A percentile compares a stretch with the other conserved stretches of the same genome.
Conservation (phyloP, 805 yeast species). For the Myxozyma kluyveri region DNA sequence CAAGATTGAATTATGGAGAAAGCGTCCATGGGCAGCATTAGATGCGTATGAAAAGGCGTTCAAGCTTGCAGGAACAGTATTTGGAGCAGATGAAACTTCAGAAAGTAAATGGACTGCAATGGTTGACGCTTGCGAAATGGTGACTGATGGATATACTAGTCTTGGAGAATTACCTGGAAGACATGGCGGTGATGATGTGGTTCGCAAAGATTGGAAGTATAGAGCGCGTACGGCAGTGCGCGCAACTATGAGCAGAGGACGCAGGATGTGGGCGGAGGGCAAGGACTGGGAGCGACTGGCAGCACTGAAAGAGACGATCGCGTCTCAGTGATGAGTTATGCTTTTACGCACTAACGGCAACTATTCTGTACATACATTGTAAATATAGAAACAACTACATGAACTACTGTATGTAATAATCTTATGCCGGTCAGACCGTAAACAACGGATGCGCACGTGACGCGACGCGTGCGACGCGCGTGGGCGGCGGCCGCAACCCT, state of each 20-base stretch:
- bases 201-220: conserved; percentile 85
- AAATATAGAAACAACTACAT: no score
- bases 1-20: conserved; percentile 81
- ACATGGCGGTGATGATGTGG: conserved; percentile 72
- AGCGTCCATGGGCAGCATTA: conserved; percentile 81
- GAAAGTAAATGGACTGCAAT: conserved; percentile 73
- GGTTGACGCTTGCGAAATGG: conserved; percentile 71
- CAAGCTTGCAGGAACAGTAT: conserved; percentile 58
- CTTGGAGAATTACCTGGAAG: conserved; percentile 65
- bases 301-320: conserved; percentile 51
- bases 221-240: conserved; percentile 72
- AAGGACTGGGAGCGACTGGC: conserved; percentile 70
- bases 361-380: conserved; percentile 3
- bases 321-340: no score
- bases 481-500: no score
- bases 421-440: not conserved
- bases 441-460: not conserved
- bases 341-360: conserved; percentile 28
- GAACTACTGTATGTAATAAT: no score
- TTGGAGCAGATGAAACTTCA: conserved; percentile 60
- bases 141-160: conserved; percentile 81
- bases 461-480: not conserved
- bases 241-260: conserved; percentile 75
- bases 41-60: conserved; percentile 85
- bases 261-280: conserved; percentile 65